Conservation (phyloP, 2,329 filamentous ascomycete genomes). For the Mycogone perniciosa region DNA sequence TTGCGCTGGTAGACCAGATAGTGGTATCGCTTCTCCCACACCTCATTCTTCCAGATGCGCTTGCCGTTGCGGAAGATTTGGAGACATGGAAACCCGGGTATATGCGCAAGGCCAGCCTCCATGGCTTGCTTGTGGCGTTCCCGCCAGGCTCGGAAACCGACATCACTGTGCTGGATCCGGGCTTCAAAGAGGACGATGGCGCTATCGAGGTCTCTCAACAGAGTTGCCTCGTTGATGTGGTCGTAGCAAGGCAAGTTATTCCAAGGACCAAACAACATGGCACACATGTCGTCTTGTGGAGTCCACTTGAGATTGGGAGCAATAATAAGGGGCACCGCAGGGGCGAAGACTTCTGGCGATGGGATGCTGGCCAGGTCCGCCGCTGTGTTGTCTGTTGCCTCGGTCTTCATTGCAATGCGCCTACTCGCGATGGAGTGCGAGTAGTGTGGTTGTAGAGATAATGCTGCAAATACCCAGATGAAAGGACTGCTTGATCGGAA, state of each 20-base stretch:
- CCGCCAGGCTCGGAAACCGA: constrained; percentile 18
- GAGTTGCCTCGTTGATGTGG: constrained; percentile 1
- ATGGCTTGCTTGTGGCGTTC: constrained; percentile 20
- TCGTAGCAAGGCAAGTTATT: constrained; percentile 11
- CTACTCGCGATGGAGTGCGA: background rate
- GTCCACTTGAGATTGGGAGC: constrained; percentile 5
- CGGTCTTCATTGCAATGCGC: constrained; percentile 3
- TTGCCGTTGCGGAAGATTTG: background rate
- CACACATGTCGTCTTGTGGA: constrained; percentile 4
- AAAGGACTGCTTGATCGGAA: constrained; percentile 1
- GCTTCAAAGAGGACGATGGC: constrained; percentile 19
- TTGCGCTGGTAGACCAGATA: constrained; percentile 19
- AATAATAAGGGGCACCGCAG: background rate
- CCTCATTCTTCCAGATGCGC: constrained; percentile 15
- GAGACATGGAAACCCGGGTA: constrained; percentile 14
- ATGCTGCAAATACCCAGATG: constrained; percentile 7
- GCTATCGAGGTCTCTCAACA: constrained; percentile 18
- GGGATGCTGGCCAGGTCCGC: background rate
- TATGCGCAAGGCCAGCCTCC: constrained; percentile 10
- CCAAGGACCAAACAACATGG: constrained; percentile 12
- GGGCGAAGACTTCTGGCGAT: background rate
- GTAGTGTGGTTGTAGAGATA: constrained; percentile 2
- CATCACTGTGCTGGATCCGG: constrained; percentile 18
- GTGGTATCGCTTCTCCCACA: constrained; percentile 19
- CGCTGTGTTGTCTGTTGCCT: background rate